Percentiles rank a stretch among this genome's conserved stretches.
Evolutionary conservation across 176 grass and related monocot species (phyloP).

Genomic region (Lolium perenne): DNA sequence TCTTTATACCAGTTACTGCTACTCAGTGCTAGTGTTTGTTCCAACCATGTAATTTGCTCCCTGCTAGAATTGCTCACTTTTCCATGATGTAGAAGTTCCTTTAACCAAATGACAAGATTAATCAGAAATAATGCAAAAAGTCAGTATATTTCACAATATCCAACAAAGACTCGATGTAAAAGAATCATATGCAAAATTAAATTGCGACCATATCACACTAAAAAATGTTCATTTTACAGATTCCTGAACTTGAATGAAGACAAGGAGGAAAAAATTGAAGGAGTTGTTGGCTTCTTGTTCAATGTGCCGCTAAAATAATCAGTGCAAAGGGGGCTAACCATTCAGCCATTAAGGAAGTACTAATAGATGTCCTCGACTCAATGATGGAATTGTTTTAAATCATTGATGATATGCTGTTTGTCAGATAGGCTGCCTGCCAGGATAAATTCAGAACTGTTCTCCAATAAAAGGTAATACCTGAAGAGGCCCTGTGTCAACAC

Average conservation of each 20-base stretch:
- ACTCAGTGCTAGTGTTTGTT: slow-evolving; percentile 13
- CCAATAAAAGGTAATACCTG: slow-evolving; percentile 50
- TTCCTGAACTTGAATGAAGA: not conserved
- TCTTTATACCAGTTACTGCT: slow-evolving; percentile 53
- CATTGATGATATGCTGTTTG: not conserved
- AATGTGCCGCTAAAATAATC: not conserved
- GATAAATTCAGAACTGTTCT: not conserved
- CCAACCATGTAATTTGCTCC: slow-evolving; percentile 51
- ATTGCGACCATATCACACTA: not conserved
- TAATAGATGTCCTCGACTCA: not conserved
- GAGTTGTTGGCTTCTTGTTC: not conserved
- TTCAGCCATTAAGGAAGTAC: not conserved
- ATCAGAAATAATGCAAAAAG: slow-evolving; percentile 21
- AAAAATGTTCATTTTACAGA: not conserved
- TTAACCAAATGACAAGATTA: slow-evolving; percentile 14
- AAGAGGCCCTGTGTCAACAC: too few species aligned
- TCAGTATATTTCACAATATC: not conserved
- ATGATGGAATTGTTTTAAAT: not conserved
- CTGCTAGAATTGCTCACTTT: slow-evolving; percentile 45
- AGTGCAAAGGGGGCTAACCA: not conserved
- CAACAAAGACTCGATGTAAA: not conserved
- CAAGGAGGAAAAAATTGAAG: not conserved
- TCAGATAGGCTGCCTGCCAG: not conserved
- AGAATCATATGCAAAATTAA: not conserved
- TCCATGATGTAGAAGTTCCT: slow-evolving; percentile 52